Base-by-base conservation (phyloP, 345 rosid genomes). In the Sisymbrium altissimum region DNA sequence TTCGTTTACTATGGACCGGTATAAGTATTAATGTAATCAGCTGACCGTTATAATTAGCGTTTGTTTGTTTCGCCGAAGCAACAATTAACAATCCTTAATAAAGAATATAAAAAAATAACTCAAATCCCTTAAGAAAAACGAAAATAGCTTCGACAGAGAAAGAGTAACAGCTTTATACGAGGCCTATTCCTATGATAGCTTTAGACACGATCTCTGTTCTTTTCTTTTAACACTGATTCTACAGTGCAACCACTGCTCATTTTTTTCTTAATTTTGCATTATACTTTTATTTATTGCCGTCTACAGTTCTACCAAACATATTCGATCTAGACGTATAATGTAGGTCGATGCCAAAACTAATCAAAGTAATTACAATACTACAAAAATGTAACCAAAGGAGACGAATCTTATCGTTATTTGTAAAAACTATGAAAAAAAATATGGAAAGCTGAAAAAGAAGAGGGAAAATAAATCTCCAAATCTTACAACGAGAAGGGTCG, bases 121-220 rank as follows among this genome's bases (percentile, higher is more conserved):
- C 18, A 27, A 27, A 46, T 9, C 30, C 33, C 14, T 1, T 12
- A 9, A 60, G 33, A 41, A 63, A 56, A 7, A 39, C 41, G 41
- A 65, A 57, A 50, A 27, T 21, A 8, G 38, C 11, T 58, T 59
- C 19, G 38, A 60, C 8, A 40, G 68, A 50, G 55, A 59, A 60
- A 67, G 73, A 75, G 68, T 15, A 21, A 40, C 69, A 75, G 79
- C 79, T 75, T 75, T 75, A 75, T 60, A 59, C 73, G 62, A 38
- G 68, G 30, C 68, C 68, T 65, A 45, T 64, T n/a, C 58, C 32
- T 65, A 65, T 64, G 29, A 57, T 46, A 64, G 32, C 66, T 46
- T 65, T 66, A 65, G 72, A 36, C 59, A 65, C 27, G 54, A 65
- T 56, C 59, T 65, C 58, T 64, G 55, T 44, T 62, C 18, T 27